A percentile compares a stretch with the other conserved stretches of the same genome.
Conservation (phyloP, 2,329 filamentous ascomycete species). For the Aschersonia sp. region DNA sequence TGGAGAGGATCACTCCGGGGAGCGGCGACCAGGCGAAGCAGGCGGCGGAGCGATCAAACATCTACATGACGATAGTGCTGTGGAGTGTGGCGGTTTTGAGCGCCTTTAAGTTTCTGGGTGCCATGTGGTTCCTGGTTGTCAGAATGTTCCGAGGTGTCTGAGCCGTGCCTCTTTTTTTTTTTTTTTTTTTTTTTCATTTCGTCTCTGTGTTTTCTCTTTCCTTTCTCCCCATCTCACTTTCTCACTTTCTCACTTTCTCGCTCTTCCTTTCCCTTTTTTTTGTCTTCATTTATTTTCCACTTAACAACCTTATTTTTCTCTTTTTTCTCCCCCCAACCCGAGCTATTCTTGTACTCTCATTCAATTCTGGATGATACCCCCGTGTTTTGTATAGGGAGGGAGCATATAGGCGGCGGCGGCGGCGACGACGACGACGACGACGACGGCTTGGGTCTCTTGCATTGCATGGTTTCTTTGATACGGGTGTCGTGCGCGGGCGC, state of each 20-base stretch:
- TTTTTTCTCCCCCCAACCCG: neutral
- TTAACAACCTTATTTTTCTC: neutral
- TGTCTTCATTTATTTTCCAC: too few species aligned
- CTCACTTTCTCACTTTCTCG: neutral
- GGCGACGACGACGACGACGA: too few species aligned
- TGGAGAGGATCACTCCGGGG: constrained; percentile 49
- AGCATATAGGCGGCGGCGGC: too few species aligned
- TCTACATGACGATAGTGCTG: constrained; percentile 76
- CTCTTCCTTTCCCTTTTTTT: too few species aligned
- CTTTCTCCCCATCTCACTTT: neutral
- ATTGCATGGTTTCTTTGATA: too few species aligned
- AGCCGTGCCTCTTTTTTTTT: neutral
- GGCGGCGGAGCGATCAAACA: constrained; percentile 45
- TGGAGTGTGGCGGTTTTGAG: constrained; percentile 81
- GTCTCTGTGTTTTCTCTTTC: neutral
- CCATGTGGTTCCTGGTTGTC: constrained; percentile 83
- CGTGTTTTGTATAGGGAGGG: neutral
- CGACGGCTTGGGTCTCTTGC: too few species aligned
- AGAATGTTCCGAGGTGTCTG: constrained; percentile 66
- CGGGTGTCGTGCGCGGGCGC: too few species aligned
- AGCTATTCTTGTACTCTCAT: neutral
- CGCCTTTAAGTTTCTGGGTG: constrained; percentile 75
- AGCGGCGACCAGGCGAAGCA: constrained; percentile 21
- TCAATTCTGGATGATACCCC: neutral
- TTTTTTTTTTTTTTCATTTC: neutral